These are phyloP conservation scores for Rhodotorula glutinis DNA, from an alignment of 1,284 basidiomycete species.

Conservation along the genomic window DNA sequence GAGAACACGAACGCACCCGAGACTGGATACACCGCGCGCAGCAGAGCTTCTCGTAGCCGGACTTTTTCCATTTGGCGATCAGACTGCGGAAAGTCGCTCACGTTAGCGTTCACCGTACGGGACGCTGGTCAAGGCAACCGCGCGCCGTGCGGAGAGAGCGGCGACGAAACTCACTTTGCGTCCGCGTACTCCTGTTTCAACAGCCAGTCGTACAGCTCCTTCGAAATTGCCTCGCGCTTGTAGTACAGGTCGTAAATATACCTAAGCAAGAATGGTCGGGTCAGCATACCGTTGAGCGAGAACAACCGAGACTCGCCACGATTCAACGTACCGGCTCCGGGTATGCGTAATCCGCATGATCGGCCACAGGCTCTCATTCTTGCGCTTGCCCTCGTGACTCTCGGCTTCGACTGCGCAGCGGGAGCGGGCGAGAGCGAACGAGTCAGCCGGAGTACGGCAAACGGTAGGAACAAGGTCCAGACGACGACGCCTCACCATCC, in stretches of 20 bases:
- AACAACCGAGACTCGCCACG: too few species aligned
- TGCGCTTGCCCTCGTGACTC: conserved; percentile 94
- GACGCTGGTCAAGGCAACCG: too few species aligned
- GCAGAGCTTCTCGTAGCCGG: conserved; percentile 97
- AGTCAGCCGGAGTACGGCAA: neutral
- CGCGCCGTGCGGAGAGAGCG: neutral
- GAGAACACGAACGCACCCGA: conserved; percentile 63
- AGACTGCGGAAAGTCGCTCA: conserved; percentile 57
- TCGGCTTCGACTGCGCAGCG: conserved; percentile 75
- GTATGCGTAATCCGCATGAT: conserved; percentile 98
- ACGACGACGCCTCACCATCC: conserved; percentile 61
- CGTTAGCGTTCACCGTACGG: too few species aligned
- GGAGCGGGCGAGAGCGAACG: too few species aligned
- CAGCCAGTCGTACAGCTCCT: conserved; percentile 96
- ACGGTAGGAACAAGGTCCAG: conserved; percentile 41
- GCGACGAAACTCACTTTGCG: conserved; percentile 68
- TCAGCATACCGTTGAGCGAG: neutral
- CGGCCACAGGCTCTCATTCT: conserved; percentile 95
- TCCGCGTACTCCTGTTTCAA: conserved; percentile 97
- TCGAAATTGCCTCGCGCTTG: conserved; percentile 92
- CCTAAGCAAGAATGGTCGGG: conserved; percentile 45
- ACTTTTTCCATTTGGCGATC: conserved; percentile 99
- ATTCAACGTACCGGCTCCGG: conserved; percentile 58
- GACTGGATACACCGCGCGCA: conserved; percentile 97
- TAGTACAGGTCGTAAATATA: conserved; percentile 99